Conservation (phyloP, 495 filamentous ascomycete species). For the Penicillium paxilli region DNA sequence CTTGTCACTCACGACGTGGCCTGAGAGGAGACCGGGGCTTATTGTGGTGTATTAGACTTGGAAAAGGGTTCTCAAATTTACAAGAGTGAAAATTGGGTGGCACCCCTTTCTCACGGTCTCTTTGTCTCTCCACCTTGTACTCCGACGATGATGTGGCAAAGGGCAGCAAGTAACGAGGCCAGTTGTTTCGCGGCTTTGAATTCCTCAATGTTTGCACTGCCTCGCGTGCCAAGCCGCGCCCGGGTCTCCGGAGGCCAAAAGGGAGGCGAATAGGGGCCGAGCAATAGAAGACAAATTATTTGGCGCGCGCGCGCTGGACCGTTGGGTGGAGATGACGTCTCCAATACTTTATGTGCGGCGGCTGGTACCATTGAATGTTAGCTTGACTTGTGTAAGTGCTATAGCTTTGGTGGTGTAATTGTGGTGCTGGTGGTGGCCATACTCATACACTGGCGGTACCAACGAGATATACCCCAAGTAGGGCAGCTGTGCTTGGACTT, state of each 20-base stretch:
- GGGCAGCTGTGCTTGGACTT: not conserved
- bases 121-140: not conserved
- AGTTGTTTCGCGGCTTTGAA: not conserved
- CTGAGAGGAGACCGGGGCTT: not conserved
- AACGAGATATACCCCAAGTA: not conserved
- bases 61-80: not conserved
- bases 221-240: constrained; percentile 20
- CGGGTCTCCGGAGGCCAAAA: constrained; percentile 1
- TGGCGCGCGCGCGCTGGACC: not conserved
- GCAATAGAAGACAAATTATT: not conserved
- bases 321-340: constrained; percentile 10
- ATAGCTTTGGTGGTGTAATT: not conserved
- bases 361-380: not conserved
- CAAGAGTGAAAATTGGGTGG: not conserved
- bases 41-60: not conserved
- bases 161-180: not conserved
- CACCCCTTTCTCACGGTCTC: not conserved
- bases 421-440: not conserved
- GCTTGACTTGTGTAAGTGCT: not conserved
- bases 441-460: too few species aligned
- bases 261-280: constrained; percentile 6
- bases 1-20: not conserved
- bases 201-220: constrained; percentile 16
- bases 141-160: not conserved
- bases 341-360: not conserved